phyloP scores from a whole-genome alignment of 345 rosid species.

The Eucalyptus paniculata region DNA sequence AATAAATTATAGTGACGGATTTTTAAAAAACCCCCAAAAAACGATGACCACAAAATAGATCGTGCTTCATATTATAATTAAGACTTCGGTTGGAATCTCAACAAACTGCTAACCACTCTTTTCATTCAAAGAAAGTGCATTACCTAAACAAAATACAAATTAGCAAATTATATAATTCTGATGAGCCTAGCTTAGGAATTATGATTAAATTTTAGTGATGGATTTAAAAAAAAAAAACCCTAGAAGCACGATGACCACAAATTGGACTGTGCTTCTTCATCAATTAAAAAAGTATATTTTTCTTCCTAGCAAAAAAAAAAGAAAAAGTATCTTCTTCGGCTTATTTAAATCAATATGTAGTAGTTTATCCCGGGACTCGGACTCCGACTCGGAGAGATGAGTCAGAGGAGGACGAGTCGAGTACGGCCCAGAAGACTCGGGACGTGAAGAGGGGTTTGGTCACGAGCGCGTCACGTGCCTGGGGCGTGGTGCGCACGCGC shows the following conservation, averaged over 20 bases:
- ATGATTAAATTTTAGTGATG: background rate
- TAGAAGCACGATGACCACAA: background rate
- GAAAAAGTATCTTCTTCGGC: background rate
- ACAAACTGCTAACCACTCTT: background rate
- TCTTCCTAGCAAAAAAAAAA: too few species aligned
- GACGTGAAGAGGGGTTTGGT: background rate
- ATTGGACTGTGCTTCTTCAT: background rate
- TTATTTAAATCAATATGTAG: background rate
- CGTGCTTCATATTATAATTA: background rate
- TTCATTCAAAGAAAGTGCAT: background rate
- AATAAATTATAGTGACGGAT: background rate
- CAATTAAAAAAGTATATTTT: background rate
- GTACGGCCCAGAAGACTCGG: background rate
- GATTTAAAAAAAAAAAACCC: background rate
- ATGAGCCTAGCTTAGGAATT: background rate
- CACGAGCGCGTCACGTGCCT: background rate
- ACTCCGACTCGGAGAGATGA: background rate
- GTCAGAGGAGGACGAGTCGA: background rate
- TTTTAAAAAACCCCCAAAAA: background rate
- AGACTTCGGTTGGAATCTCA: background rate
- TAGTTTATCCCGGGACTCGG: background rate
- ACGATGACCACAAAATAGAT: background rate
- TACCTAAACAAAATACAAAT: background rate
- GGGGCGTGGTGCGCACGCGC: background rate
- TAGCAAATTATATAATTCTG: background rate